A percentile compares a stretch with the other conserved stretches of the same genome.
Conservation (phyloP, 164 flowering plant species). For the Cinnamomum micranthum region DNA sequence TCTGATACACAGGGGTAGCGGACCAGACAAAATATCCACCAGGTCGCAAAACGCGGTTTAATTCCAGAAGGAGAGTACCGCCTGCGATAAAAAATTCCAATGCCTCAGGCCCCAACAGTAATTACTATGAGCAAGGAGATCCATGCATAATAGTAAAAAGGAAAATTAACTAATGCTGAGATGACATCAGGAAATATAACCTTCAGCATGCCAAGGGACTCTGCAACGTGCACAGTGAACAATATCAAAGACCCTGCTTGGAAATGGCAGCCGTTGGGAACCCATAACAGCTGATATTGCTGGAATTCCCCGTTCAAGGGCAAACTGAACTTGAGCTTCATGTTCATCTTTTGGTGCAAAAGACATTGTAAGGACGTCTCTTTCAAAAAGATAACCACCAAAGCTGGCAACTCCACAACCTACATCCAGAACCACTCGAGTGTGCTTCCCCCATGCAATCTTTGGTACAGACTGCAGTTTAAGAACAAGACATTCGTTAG, state of each 20-base stretch:
- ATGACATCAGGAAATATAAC: slow-evolving; percentile 22
- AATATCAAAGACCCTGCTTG: slow-evolving; percentile 78
- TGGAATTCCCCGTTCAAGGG: slow-evolving; percentile 92
- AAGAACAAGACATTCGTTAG: not conserved
- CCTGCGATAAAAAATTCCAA: slow-evolving; percentile 34
- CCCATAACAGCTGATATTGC: slow-evolving; percentile 98
- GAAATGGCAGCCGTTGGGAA: slow-evolving; percentile 82
- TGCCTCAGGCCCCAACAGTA: not conserved
- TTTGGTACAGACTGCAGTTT: slow-evolving; percentile 53
- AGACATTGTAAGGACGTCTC: slow-evolving; percentile 85
- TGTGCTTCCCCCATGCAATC: slow-evolving; percentile 78
- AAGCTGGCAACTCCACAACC: slow-evolving; percentile 98
- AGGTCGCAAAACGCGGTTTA: slow-evolving; percentile 83
- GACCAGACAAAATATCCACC: slow-evolving; percentile 97
- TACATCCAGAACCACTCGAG: slow-evolving; percentile 76
- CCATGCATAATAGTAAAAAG: not conserved
- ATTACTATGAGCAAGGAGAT: not conserved
- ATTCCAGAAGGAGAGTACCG: slow-evolving; percentile 83
- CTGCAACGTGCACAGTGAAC: slow-evolving; percentile 92
- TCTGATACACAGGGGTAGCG: slow-evolving; percentile 96
- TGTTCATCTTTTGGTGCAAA: slow-evolving; percentile 98
- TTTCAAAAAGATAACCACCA: slow-evolving; percentile 82
- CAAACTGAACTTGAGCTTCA: slow-evolving; percentile 95
- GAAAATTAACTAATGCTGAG: not conserved
- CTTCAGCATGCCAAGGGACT: slow-evolving; percentile 91